Evolutionary conservation across 192 early-diverging fungal genomes (phyloP).

Genomic region (Coemansia javaensis): DNA sequence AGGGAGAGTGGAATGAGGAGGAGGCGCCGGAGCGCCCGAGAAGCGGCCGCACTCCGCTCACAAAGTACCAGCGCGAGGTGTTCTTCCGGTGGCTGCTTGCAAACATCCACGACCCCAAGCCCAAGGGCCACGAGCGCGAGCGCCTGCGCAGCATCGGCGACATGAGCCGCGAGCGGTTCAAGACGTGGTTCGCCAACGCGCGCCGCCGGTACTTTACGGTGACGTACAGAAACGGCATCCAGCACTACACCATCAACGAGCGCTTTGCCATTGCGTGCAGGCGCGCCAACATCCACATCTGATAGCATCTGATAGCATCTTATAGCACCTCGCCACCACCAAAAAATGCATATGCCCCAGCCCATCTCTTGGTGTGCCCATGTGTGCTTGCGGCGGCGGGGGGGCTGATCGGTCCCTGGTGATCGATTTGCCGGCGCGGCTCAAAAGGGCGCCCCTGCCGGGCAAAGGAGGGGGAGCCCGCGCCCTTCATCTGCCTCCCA

Average conservation of each 20-base stretch:
- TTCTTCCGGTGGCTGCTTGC: conserved; percentile 44
- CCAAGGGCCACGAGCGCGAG: conserved; percentile 48
- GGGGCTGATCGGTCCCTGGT: too few species aligned
- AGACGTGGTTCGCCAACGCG: conserved; percentile 52
- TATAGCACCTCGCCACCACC: too few species aligned
- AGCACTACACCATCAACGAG: conserved; percentile 28
- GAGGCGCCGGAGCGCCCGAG: conserved; percentile 6
- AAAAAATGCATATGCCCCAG: too few species aligned
- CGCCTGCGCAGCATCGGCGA: conserved; percentile 31
- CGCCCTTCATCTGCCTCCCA: too few species aligned
- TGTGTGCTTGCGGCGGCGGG: too few species aligned
- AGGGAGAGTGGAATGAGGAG: conserved; percentile 20
- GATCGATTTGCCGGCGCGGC: too few species aligned
- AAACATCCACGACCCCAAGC: conserved; percentile 42
- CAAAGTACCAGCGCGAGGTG: conserved; percentile 21
- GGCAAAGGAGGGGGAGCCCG: too few species aligned
- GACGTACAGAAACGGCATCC: conserved; percentile 21
- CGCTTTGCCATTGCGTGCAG: conserved; percentile 36
- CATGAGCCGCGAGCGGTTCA: conserved; percentile 47
- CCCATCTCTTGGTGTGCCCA: too few species aligned
- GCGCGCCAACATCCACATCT: conserved; percentile 34
- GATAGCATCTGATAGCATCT: too few species aligned
- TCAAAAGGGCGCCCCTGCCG: too few species aligned
- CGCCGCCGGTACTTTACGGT: conserved; percentile 46
- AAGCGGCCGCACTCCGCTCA: conserved; percentile 26